phyloP scores from a whole-genome alignment of 2,329 filamentous ascomycete genomes.

The Ramularia collo-cygni region DNA sequence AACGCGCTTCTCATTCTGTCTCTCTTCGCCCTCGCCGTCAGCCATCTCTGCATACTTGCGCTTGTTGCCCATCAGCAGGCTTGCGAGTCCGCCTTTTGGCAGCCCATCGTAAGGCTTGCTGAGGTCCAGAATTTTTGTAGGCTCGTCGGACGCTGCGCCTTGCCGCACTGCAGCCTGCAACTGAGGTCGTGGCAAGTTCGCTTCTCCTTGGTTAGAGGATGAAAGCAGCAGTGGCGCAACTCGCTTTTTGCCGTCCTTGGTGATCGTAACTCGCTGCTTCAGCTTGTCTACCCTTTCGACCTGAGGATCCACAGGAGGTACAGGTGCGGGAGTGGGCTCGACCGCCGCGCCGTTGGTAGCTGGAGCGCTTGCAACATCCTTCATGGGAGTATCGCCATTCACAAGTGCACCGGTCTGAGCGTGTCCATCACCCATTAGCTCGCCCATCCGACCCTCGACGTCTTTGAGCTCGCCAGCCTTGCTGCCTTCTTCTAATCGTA shows the following conservation, averaged over 20 bases:
- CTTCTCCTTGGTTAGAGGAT: slow-evolving; percentile 78
- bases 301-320: slow-evolving; percentile 44
- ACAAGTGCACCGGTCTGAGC: slow-evolving; percentile 43
- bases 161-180: slow-evolving; percentile 68
- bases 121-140: slow-evolving; percentile 68
- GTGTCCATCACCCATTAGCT: slow-evolving; percentile 87
- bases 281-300: slow-evolving; percentile 58
- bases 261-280: slow-evolving; percentile 88
- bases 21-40: slow-evolving; percentile 70
- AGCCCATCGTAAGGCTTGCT: slow-evolving; percentile 91
- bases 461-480: slow-evolving; percentile 85
- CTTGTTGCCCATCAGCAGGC: slow-evolving; percentile 88
- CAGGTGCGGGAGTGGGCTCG: slow-evolving; percentile 29
- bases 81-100: slow-evolving; percentile 78
- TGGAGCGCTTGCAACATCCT: slow-evolving; percentile 32
- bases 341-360: slow-evolving; percentile 18
- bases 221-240: slow-evolving; percentile 82
- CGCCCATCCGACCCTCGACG: slow-evolving; percentile 92
- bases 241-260: slow-evolving; percentile 94
- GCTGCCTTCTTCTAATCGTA: slow-evolving; percentile 76
- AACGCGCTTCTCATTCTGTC: slow-evolving; percentile 52
- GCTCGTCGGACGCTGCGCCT: slow-evolving; percentile 37
- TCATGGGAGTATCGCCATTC: slow-evolving; percentile 34
- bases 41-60: slow-evolving; percentile 70
- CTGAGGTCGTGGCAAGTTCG: slow-evolving; percentile 81